Evolutionary conservation across 768 basidiomycete species (phyloP), one percentile per base, ranked within the genome.

Genomic region (Tulasnella sp.): DNA sequence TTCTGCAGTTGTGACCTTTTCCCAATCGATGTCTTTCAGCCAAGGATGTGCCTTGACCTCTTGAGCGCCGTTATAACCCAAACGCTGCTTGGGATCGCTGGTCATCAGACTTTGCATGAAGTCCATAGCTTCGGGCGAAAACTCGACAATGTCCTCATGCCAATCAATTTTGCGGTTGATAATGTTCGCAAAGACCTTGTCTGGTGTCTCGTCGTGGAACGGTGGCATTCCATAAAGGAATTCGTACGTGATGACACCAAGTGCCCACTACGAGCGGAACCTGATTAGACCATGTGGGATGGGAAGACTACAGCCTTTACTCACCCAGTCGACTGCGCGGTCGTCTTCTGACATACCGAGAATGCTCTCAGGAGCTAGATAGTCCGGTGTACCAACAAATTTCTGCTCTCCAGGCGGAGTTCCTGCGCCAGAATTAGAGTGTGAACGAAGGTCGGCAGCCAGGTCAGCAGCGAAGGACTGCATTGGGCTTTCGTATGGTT

Each of bases 131-230:
- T 95, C 94, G 14, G 86, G 84, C 16, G 93, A 92, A 76, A 88
- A 88, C 71, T 95, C 92, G 19, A 95, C 82, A 84, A 90, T 93
- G 52, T 96, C 94, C 76, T 97, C 94, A 79, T 97, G 92, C 95
- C 95, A 99, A 73, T 96, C 90, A 77, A 98, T 86, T 36, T 90
- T 89, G 5, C 95, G 90, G 12, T 96, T 97, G 26, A 98, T 85
- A 77, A 98, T 98, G 78, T 98, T 98, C 81, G 97, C 95, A 77
- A 99, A 98, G 4, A 99, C 95, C 81, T 91, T 92, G 79, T 97
- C 95, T 0, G 97, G 96, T 8, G 92, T 92, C 74, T 98, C 95
- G 64, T 93, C 96, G 77, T 98, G 94, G 85, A 99, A 99, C 2
- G 97, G 97, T 34, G 97, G 97, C 39, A 95, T 87, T 3, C 97